Base-by-base conservation (phyloP, 768 basidiomycete species). In the Daedaleopsis nitida region DNA sequence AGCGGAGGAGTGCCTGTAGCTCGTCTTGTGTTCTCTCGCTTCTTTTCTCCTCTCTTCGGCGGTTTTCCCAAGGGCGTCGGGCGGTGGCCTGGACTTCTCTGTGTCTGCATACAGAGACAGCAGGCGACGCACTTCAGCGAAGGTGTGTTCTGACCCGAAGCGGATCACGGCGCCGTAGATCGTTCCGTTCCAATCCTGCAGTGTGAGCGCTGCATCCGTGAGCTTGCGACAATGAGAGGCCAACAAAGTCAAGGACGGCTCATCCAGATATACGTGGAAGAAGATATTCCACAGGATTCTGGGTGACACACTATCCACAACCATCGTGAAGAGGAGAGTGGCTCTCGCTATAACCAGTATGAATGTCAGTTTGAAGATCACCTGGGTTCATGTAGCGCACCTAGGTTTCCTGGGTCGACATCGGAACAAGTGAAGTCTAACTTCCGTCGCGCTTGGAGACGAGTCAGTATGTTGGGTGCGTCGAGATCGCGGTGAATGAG, bases 391-490 rank as follows among this genome's bases (percentile, higher is more conserved):
- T 7, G 16, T 1, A 47, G 48, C 70, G 19, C 58, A 81, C 83
- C 80, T 48, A 83, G 62, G 17, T 82, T 69, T 0, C 76, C 82
- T 3, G 81, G 76, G 38, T 85, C 82, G 45, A 72, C 65, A 68
- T 85, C 82, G 55, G 79, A 81, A 57, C 81, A 83, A 14, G 82
- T 84, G 50, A 83, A 77, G 65, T 83, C 82, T 19, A 82, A 61
- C 1, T 49, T 48, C 24, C 80, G 73, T 32, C 32, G 32, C 10
- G 17, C 64, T 65, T 49, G 19, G 7, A 47, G 17, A 59, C 10
- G n/a, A 13, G 11, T 16, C 12, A 32, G 19, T 24, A 32, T n/a
- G 32, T 2, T 37, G 14, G n/a, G 42, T 43, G 14, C 39, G 11
- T 39, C 12, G n/a, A 12, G 14, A 21, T 14, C 55, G 52, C 16